phyloP scores from a whole-genome alignment of 495 filamentous ascomycete species.

The Penicillium coprophilum region DNA sequence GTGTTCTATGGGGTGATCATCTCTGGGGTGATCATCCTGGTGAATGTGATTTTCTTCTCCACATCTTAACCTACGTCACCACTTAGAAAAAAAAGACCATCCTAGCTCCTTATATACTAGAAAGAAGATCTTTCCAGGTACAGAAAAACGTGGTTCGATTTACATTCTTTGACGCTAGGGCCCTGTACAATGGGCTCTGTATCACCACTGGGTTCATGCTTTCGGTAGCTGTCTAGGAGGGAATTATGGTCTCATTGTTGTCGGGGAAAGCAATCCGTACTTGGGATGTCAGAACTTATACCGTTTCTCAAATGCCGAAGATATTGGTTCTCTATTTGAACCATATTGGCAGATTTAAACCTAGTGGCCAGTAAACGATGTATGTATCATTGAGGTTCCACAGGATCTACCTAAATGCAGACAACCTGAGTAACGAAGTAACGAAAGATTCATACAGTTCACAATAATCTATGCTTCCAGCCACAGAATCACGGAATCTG shows the following conservation, averaged over 20 bases:
- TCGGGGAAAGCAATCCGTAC: neutral
- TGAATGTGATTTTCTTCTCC: conserved; percentile 2
- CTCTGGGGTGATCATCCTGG: neutral
- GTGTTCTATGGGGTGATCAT: too few species aligned
- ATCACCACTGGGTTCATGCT: conserved; percentile 1
- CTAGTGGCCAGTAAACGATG: neutral
- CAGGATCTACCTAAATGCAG: neutral
- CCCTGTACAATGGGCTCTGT: conserved; percentile 16
- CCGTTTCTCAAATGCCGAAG: neutral
- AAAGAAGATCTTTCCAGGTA: neutral
- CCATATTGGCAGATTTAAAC: neutral
- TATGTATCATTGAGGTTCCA: neutral
- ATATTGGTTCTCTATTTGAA: neutral
- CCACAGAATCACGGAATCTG: neutral
- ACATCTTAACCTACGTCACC: conserved; percentile 6
- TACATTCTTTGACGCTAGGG: neutral
- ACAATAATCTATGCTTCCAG: neutral
- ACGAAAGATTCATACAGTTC: neutral
- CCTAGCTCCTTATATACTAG: too few species aligned
- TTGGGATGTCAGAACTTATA: neutral
- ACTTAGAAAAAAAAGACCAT: too few species aligned
- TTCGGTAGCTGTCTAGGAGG: neutral
- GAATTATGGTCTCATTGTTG: neutral
- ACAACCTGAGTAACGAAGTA: neutral
- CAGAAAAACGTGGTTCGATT: neutral